Conservation (phyloP, 192 early-diverging fungal genomes). For the Coemansia sp. region DNA sequence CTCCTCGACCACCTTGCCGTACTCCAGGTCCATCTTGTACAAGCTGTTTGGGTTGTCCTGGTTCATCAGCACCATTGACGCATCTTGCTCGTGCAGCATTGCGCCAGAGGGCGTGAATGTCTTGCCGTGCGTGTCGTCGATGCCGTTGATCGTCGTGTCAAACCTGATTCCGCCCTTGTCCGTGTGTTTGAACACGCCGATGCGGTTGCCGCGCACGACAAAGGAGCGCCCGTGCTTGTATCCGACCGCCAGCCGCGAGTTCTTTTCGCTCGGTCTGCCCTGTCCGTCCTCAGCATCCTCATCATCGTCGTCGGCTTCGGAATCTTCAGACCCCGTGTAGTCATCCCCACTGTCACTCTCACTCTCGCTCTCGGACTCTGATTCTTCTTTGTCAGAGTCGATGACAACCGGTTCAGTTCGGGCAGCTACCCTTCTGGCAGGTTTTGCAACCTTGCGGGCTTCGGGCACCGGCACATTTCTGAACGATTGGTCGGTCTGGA, state of each 20-base stretch:
- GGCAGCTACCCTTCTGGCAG: too few relatives aligned
- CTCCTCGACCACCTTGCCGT: constrained; percentile 90
- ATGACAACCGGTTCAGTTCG: constrained; percentile 8
- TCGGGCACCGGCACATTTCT: constrained; percentile 16
- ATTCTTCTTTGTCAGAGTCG: constrained; percentile 3
- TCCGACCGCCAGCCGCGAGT: constrained; percentile 80
- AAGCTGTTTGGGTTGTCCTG: constrained; percentile 64
- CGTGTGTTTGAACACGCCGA: constrained; percentile 85
- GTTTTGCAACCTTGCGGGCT: constrained; percentile 39
- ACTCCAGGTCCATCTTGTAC: constrained; percentile 88
- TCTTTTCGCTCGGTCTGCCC: constrained; percentile 42
- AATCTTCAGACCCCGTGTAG: constrained; percentile 29
- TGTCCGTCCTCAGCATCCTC: constrained; percentile 6
- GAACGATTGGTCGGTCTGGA: constrained; percentile 19
- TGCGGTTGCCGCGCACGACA: constrained; percentile 82
- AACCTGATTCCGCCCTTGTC: constrained; percentile 71
- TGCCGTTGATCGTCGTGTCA: constrained; percentile 73
- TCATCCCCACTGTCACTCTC: constrained; percentile 44
- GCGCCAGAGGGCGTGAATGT: constrained; percentile 69
- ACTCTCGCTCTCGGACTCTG: constrained; percentile 24
- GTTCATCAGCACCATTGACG: constrained; percentile 73
- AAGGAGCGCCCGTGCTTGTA: constrained; percentile 85
- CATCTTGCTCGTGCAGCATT: constrained; percentile 87
- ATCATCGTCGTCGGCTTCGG: constrained; percentile 22
- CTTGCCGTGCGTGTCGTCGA: constrained; percentile 57